Percentiles rank a stretch among this genome's conserved stretches.
These are phyloP conservation scores for Selenicereus undatus DNA, from an alignment of 148 eudicot genomes.

Conservation along the genomic window DNA sequence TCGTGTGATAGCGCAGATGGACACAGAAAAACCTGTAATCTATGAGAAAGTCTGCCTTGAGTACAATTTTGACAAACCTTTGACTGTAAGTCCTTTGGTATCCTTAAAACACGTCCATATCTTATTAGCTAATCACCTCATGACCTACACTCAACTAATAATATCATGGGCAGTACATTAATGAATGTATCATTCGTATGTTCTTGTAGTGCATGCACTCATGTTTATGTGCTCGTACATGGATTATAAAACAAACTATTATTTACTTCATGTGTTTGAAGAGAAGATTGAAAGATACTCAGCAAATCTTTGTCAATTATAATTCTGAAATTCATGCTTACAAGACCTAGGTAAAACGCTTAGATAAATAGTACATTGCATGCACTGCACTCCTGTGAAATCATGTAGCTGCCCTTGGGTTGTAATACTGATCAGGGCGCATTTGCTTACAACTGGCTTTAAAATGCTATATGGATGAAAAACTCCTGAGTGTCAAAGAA, in stretches of 20 bases:
- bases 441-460: not conserved
- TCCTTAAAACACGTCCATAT: not conserved
- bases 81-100: conserved; percentile 30
- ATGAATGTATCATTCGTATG: no score
- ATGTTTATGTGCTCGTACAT: not conserved
- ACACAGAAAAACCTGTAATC: conserved; percentile 49
- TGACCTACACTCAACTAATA: not conserved
- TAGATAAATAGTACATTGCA: no score
- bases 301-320: not conserved
- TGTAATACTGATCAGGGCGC: no score
- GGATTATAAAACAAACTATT: not conserved
- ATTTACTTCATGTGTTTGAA: not conserved
- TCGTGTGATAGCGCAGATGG: conserved; percentile 54
- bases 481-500: not conserved
- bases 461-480: not conserved
- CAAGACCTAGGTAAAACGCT: not conserved
- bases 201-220: not conserved
- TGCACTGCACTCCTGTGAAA: no score
- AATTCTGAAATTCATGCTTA: not conserved
- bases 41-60: conserved; percentile 57
- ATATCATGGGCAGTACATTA: not conserved
- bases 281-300: not conserved
- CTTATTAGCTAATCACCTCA: not conserved
- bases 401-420: no score
- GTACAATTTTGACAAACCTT: conserved; percentile 38